Evolutionary conservation across 306 rosid species (phyloP).

Genomic region (Inga laurina): DNA sequence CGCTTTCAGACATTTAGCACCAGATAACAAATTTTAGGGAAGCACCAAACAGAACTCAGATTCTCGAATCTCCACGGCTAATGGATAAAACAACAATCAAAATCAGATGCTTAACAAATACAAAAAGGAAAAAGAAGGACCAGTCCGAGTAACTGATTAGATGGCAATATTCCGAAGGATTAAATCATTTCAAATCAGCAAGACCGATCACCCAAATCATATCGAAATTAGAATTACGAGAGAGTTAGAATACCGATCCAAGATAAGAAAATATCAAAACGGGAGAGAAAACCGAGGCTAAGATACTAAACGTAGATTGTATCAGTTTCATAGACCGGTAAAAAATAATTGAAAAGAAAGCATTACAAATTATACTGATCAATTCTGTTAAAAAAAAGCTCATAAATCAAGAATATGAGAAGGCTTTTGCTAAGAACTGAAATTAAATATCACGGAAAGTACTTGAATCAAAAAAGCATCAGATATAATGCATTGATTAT

Average conservation of each 20-base stretch:
- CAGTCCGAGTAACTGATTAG: background rate
- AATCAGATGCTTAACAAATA: background rate
- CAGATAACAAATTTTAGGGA: background rate
- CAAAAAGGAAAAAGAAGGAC: background rate
- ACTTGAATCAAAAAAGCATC: slow-evolving; percentile 14
- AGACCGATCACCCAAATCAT: background rate
- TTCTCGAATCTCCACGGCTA: background rate
- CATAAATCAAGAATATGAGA: background rate
- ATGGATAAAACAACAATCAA: background rate
- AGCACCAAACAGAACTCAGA: background rate
- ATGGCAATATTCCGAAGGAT: background rate
- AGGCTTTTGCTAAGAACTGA: background rate
- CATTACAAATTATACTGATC: background rate
- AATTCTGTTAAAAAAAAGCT: background rate
- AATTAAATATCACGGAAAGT: background rate
- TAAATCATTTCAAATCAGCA: background rate
- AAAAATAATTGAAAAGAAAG: background rate
- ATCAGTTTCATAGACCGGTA: background rate
- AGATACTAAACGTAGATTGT: background rate
- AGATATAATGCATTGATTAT: background rate
- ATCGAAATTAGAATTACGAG: background rate
- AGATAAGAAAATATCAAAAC: background rate
- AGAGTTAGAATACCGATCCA: slow-evolving; percentile 22
- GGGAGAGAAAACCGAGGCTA: background rate
- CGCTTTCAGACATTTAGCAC: background rate